These are phyloP conservation scores for Trichoderma sp. DNA, from an alignment of 2,329 filamentous ascomycete species.

Conservation along the genomic window DNA sequence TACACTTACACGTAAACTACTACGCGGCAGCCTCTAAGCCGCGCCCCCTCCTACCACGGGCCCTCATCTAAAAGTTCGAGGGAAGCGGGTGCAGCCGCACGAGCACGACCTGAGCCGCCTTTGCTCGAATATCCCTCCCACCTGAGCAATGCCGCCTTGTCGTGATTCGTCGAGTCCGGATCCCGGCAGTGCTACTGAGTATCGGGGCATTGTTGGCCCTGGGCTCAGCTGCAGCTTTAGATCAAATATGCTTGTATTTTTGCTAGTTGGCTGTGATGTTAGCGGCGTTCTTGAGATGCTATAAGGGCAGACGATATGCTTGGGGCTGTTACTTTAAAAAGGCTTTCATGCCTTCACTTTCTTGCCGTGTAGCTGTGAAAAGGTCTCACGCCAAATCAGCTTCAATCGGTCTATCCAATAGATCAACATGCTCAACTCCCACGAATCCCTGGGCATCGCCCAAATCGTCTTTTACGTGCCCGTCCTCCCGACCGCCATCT, in stretches of 20 bases:
- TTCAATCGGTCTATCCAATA: neutral
- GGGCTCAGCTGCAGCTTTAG: constrained; percentile 4
- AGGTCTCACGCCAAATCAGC: neutral
- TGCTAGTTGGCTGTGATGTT: too few species aligned
- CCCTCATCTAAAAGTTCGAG: neutral
- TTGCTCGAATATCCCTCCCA: neutral
- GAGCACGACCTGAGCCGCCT: constrained; percentile 19
- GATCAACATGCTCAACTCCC: constrained; percentile 32
- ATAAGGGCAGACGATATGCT: neutral
- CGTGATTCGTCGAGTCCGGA: constrained; percentile 5
- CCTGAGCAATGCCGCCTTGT: neutral
- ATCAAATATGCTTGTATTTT: neutral
- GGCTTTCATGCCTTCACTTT: neutral
- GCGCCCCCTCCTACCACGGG: neutral
- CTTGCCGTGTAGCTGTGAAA: neutral
- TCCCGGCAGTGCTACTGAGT: constrained; percentile 1
- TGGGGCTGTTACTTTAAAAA: neutral
- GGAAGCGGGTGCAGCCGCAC: neutral
- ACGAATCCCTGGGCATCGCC: constrained; percentile 35
- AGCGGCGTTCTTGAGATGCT: neutral
- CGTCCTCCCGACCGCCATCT: constrained; percentile 34
- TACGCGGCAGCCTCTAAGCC: neutral
- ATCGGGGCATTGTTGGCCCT: constrained; percentile 7
- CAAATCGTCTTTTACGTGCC: constrained; percentile 38
- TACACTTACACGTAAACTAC: neutral